Base-by-base conservation (phyloP, 768 basidiomycete species). In the Polyporus arcularius region DNA sequence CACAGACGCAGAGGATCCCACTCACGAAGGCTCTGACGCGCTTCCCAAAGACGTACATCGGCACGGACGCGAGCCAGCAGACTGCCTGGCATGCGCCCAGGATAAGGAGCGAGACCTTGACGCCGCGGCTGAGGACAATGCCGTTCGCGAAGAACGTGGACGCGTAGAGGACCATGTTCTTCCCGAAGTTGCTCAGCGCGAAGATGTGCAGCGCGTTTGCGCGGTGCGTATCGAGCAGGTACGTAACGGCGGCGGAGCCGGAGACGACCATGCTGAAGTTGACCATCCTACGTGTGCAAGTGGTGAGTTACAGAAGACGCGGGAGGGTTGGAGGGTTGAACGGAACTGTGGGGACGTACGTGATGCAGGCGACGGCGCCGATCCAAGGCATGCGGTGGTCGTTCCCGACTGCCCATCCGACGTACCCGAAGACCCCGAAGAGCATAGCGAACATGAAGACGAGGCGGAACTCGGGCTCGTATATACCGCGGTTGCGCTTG, bases 401-500 rank as follows among this genome's bases (percentile, higher is more conserved):
- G 11, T 74, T 78, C 66, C 78, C 64, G 71, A 78, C 76, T 60
- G 76, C 78, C 79, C 79, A 80, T 49, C 79, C 77, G 21, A 74
- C 73, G 65, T 78, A 81, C n/a, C 78, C 80, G 60, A 79, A 76
- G 3, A 79, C 71, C 14, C 78, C 77, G 59, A 79, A 72, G 12
- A 80, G 68, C 78, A 79, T 80, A 12, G 73, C 69, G 9, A 73
- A 47, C 60, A 79, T 71, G 68, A 80, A 78, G 42, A 77, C 60
- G 11, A 81, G 75, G 21, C 78, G 71, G 65, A 76, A 80, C 64
- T 82, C 80, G 1, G 80, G 79, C 62, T 80, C 80, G 64, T 79
- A 82, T 8, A 79, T 69, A 1, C 80, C 80, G 48, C 73, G 73
- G 52, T 80, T 80, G 9, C 75, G 73, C 55, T 71, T 77, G 1